Evolutionary conservation across 495 filamentous ascomycete genomes (phyloP), one percentile per base, ranked within the genome.

Genomic region (Halenospora varia): DNA sequence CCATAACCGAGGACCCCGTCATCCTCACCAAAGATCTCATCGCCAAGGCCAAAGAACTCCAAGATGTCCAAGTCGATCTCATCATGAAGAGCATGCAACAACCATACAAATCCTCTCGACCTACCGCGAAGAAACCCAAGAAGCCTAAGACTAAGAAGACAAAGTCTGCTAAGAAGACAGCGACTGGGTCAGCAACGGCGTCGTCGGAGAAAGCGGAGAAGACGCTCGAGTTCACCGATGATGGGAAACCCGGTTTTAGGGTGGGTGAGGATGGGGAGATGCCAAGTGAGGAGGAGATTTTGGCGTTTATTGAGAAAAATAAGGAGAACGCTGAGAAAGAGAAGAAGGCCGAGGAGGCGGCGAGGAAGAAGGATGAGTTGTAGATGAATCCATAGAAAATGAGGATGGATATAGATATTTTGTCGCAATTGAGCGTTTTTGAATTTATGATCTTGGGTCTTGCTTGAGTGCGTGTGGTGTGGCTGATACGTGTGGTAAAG

Each of bases 41-140:
- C 60, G 68, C 80, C 11, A 82, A 81, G 65, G 73, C 82, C 8
- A 78, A 83, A 63, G 75, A 82, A 70, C 71, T 92, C 22, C 81
- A 84, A 65, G 78, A 82, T 50, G 79, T 80, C 3, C 82, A 88
- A 44, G 77, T 88, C 65, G 84, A 88, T 51, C 76, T 92, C 45
- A 75, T 88, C 46, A 79, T 87, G 77, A 87, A 83, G 78, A 85
- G 84, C 64, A 84, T 92, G 62, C 80, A 82, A 55, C 68, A 74
- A 60, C 70, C 66, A 22, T 83, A 80, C 74, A 84, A 82, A 70
- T 71, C 69, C 58, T 77, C 76, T 61, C 78, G 76, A 51, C 79
- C 78, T 64, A 65, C 58, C 13, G 58, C 62, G 25, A 75, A 78
- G 60, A 71, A 75, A 63, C 64, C 67, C 17, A 74, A 68, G 51